Base-by-base conservation (phyloP, 2,329 filamentous ascomycete species). In the Pseudogymnoascus sp. region DNA sequence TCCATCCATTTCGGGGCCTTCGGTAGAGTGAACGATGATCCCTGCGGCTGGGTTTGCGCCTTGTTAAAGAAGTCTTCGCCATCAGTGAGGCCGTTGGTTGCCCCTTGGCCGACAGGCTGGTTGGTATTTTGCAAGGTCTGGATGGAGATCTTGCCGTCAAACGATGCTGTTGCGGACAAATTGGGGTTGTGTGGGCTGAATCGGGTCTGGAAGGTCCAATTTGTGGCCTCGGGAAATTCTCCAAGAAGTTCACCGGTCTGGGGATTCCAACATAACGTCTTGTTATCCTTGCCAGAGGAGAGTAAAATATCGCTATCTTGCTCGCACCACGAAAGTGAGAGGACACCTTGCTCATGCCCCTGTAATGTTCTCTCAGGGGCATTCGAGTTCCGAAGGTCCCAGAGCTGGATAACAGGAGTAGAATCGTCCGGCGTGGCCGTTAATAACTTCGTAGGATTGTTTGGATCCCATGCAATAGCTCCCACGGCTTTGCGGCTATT, bases 21-120 rank as follows among this genome's bases (percentile, higher is more conserved):
- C 58, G 82, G 80, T 49, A 99, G 80, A 2, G 91, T 91, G 79
- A 97, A 99, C 2, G 90, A 92, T 25, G 90, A 90, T 22, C 88
- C 90, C 74, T 97, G 92, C 2, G 93, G 91, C 71, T 97, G 91
- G 5, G 88, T 90, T 74, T 96, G 92, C 9, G 92, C 93, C 74
- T 91, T 92, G 12, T 90, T 89, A 72, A 99, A 99, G 80, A 99
- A 99, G 71, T 97, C 94, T 71, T 96, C 94, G 58, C 90, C 92
- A 71, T 97, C 91, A 33, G 94, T 77, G 60, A 85, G 85, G 69
- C 81, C 85, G 69, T 90, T 85, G 9, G 86, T 82, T 5, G 83
- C 80, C 42, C 81, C 79, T 73, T 92, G 85, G 1, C 87, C 82
- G n/a, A 83, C 81, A 63, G 90, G 84, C 9, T 87, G 84, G 73